Evolutionary conservation across 495 filamentous ascomycete genomes (phyloP).

Genomic region (Aspergillus hancockii): DNA sequence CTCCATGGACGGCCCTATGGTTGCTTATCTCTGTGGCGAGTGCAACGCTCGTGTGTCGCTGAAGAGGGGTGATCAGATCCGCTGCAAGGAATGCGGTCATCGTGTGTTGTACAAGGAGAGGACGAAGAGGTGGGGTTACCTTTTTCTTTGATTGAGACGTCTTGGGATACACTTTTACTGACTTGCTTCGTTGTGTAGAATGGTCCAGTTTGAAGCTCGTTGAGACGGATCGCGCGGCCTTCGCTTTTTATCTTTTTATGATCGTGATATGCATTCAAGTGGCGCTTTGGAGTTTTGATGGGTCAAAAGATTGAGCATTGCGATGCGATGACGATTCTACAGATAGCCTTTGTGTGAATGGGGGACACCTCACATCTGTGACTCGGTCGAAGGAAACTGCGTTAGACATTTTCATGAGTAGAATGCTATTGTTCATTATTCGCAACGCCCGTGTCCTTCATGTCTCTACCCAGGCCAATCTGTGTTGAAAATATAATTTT

Average conservation of each 20-base stretch:
- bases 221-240: constrained; percentile 32
- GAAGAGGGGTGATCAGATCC: constrained; percentile 81
- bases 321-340: constrained; percentile 1
- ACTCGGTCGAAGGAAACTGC: not conserved
- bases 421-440: constrained; percentile 9
- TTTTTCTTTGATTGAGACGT: not conserved
- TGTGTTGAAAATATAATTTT: constrained; percentile 2
- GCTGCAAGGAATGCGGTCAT: constrained; percentile 95
- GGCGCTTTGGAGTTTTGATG: constrained; percentile 34
- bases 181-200: constrained; percentile 49
- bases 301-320: not conserved
- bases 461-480: constrained; percentile 3
- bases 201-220: constrained; percentile 98
- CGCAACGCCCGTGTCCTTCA: constrained; percentile 12
- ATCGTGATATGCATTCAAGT: constrained; percentile 22
- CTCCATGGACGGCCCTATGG: constrained; percentile 47
- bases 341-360: not conserved
- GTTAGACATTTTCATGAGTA: not conserved
- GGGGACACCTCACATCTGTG: not conserved
- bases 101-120: constrained; percentile 97
- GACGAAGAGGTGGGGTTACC: constrained; percentile 78
- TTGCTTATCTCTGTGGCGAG: constrained; percentile 91
- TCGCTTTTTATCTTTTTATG: constrained; percentile 7
- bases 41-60: constrained; percentile 81
- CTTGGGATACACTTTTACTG: constrained; percentile 6